Percentiles rank a stretch among this genome's conserved stretches.
Conservation (phyloP, 257 asterid species). For the Przewalskia tangutica region DNA sequence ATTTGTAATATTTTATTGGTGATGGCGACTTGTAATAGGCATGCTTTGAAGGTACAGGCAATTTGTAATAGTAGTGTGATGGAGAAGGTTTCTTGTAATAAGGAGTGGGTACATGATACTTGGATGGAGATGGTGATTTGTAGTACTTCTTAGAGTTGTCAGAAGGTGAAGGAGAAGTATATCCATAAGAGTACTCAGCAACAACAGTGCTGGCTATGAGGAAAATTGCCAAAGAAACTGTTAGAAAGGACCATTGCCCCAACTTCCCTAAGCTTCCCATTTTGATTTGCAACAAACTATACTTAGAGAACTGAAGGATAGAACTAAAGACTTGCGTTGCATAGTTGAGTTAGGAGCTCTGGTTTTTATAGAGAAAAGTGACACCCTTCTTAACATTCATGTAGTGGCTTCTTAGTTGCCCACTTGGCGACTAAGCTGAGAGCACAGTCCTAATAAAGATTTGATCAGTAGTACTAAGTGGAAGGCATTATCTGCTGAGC, state of each 20-base stretch:
- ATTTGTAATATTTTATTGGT: neutral
- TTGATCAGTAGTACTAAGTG: neutral
- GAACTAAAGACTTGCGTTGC: neutral
- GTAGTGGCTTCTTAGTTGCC: neutral
- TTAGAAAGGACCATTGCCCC: neutral
- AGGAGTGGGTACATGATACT: neutral
- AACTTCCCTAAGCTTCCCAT: neutral
- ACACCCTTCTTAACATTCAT: neutral
- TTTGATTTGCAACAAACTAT: neutral
- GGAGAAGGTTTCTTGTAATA: neutral
- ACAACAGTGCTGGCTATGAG: neutral
- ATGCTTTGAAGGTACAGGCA: neutral
- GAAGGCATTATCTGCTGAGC: neutral
- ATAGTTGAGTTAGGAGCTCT: neutral
- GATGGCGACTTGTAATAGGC: neutral
- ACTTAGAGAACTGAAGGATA: neutral
- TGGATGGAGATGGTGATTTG: neutral
- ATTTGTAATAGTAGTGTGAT: neutral
- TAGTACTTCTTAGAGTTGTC: neutral
- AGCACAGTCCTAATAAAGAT: neutral
- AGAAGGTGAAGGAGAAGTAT: neutral
- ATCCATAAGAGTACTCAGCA: neutral
- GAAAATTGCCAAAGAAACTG: neutral
- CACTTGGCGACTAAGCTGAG: neutral
- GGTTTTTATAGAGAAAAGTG: neutral